These are phyloP conservation scores for Rhizophora apiculata DNA, from an alignment of 345 rosid species.

Conservation along the genomic window DNA sequence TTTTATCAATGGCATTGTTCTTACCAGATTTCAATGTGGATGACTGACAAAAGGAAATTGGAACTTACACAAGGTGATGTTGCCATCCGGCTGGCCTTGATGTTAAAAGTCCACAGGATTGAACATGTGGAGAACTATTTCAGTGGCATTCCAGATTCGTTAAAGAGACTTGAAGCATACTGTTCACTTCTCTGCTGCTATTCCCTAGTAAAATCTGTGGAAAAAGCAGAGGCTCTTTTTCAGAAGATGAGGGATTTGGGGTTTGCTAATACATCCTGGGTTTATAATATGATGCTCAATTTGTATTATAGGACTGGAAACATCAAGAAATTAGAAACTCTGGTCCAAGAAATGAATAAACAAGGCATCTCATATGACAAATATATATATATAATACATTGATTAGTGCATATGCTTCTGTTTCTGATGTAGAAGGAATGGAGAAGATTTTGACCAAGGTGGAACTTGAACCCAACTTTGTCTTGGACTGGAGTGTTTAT, in stretches of 20 bases:
- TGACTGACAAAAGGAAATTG: slow-evolving; percentile 32
- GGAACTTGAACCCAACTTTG: slow-evolving; percentile 28
- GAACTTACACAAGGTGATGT: slow-evolving; percentile 14
- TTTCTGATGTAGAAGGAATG: slow-evolving; percentile 25
- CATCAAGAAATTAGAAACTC: slow-evolving; percentile 21
- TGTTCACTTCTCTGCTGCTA: slow-evolving; percentile 47
- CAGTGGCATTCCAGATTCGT: slow-evolving; percentile 19
- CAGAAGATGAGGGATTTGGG: slow-evolving; percentile 37
- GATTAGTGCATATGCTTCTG: slow-evolving; percentile 30
- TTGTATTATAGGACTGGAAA: slow-evolving; percentile 29
- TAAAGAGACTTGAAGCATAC: slow-evolving; percentile 20
- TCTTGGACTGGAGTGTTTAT: slow-evolving; percentile 22
- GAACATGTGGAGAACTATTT: slow-evolving; percentile 38
- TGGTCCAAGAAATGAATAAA: slow-evolving; percentile 34
- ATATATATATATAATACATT: slow-evolving; percentile 15
- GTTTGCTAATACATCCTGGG: background rate
- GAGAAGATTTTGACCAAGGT: slow-evolving; percentile 21
- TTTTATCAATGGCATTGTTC: background rate
- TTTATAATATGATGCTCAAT: slow-evolving; percentile 28
- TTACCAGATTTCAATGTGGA: slow-evolving; percentile 43
- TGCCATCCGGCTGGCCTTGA: slow-evolving; percentile 43
- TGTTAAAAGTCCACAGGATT: slow-evolving; percentile 31
- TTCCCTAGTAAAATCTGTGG: slow-evolving; percentile 20
- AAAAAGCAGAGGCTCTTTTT: slow-evolving; percentile 39
- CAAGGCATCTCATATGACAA: slow-evolving; percentile 19